Evolutionary conservation across 495 filamentous ascomycete genomes (phyloP), one percentile per base, ranked within the genome.

Genomic region (Lepidopterella palustris): DNA sequence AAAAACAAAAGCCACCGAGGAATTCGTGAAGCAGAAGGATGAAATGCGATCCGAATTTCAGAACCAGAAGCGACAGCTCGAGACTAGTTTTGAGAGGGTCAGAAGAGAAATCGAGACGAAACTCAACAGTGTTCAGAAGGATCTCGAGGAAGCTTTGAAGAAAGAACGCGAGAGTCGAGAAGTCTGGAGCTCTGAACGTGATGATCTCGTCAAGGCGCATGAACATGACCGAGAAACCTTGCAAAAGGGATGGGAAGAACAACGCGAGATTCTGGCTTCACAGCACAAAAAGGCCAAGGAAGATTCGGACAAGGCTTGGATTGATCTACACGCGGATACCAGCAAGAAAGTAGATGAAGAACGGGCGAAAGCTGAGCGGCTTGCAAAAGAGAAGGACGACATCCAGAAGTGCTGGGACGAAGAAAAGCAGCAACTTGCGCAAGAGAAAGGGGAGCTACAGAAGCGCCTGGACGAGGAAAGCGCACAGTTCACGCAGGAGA

Each of bases 241-340:
- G 0, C 60, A 59, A 31, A 63, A 63, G 35, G 62, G 66, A 24
- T 69, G 57, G 55, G 65, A 71, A 18, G 68, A 73, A 23, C 62
- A 72, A 35, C 63, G 62, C 3, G 58, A 58, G 45, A 45, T 62
- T 13, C 20, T 71, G n/a, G 39, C 58, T 4, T 27, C 52, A 20
- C 61, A 69, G 52, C 50, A 66, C 59, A 64, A 59, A 29, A 59
- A 63, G 26, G 67, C 61, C 29, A 70, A 60, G 47, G 66, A 69
- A 1, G 68, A 70, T 8, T 52, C 66, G 10, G 63, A 69, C 48
- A 58, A 58, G 67, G 71, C 31, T 54, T 77, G 27, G 69, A 72
- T 76, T 3, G 73, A 74, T 53, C 71, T 76, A 54, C 68, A 75
- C 9, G 70, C 64, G 6, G 61, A 80, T 42, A 73, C 78, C 50